Base-by-base conservation (phyloP, 73 alveolate genomes). In the Durusdinium trenchii region DNA sequence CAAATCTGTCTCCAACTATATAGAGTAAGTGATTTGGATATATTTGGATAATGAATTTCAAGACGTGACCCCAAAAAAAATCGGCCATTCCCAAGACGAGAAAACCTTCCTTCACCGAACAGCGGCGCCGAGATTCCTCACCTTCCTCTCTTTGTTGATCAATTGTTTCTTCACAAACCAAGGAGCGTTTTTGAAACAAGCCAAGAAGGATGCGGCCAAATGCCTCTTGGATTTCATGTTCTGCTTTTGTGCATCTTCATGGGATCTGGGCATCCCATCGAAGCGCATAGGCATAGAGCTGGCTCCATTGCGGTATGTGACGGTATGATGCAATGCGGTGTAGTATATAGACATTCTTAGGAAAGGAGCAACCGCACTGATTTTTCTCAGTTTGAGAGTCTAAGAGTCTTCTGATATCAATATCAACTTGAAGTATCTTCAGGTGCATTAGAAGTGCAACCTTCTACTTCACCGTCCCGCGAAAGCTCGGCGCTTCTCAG, bases 181-280 rank as follows among this genome's bases (percentile, higher is more conserved):
- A n/a, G n/a, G n/a, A n/a, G 98, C 98, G 4, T 91, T 91, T 78
- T 57, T 91, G 98, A 69, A 62, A 45, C 75, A 46, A 47, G 98
- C 90, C 78, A 91, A 91, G 89, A 91, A 91, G 76, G 98, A 73
- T 52, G 51, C 79, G 6, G 78, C 64, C 73, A 9, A 60, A 4
- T 42, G 35, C 36, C 9, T 64, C 43, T 30, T 23, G 78, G 28
- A n/a, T 50, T 5, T 71, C 38, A 23, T 14, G 23, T 20, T 3
- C 30, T 3, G 48, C n/a, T 67, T 4, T 20, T 3, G 3, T 35
- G 46, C 14, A 71, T 71, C 50, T 71, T 4, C 20, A n/a, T 14
- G 48, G 38, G 2, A 28, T 54, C 64, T 35, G 23, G 3, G 10
- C 42, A 35, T 69, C 42, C 46, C 47, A n/a, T n/a, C n/a, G n/a